Evolutionary conservation across 2,329 filamentous ascomycete species (phyloP), one percentile per base, ranked within the genome.

Genomic region (Tolypocladium ovalisporum): DNA sequence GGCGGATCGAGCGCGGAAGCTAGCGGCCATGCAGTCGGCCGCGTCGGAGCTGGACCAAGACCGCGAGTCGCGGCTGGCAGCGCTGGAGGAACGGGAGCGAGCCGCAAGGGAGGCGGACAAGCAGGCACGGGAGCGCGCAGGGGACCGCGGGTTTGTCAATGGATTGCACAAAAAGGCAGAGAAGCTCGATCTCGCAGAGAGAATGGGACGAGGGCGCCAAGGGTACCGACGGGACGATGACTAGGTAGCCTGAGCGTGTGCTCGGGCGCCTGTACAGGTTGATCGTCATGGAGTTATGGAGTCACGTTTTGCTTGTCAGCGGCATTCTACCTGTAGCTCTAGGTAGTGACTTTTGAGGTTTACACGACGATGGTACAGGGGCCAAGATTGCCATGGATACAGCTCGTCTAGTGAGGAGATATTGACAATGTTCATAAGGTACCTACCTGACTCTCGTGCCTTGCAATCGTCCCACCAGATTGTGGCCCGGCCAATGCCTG

Each of bases 1-100:
- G 24, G 80, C 82, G 27, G 84, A 87, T 60, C 78, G 79, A n/a
- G 83, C 84, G 15, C 79, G 80, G 29, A 89, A 84, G 67, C 72
- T 90, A 22, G 87, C 85, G 19, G 85, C 84, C 10, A 90, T 91
- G 88, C 86, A 89, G 68, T 79, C 80, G 22, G 86, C 84, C 34
- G 88, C 88, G 5, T 79, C 78, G 1, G 82, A 87, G 13, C 75
- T 95, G 53, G 88, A 93, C 64, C 68, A 76, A n/a, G 85, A 88
- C 63, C 84, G 90, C 36, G 82, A 82, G 62, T 79, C 81, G 59
- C 82, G 90, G 29, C 75, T 95, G 12, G 81, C 83, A 0, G 83
- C 83, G 1, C 73, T 92, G 22, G 84, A 83, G 29, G 81, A 83
- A 61, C 78, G 78, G 59, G 90, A 95, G 63, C 79, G 81, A 54